Base-by-base conservation (phyloP, 139 green algal species). In the Chlamydomonas schloesseri region DNA sequence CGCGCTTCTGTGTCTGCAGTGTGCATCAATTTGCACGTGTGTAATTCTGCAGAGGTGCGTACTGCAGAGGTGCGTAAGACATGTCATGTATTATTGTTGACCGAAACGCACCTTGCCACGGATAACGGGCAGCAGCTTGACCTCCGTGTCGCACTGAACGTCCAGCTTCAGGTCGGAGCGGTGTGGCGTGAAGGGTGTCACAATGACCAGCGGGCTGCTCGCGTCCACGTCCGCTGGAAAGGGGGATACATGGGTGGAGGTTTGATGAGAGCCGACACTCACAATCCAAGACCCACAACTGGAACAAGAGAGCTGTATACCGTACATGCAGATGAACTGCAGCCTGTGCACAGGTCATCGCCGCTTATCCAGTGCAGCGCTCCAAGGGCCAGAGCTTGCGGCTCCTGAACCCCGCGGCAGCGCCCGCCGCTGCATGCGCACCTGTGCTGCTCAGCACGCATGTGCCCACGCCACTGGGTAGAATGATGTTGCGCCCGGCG, bases 121-220 rank as follows among this genome's bases (percentile, higher is more conserved):
- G 29, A 84, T 74, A 28, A 84, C 50, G 64, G 77, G 77, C 42
- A 84, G 64, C 62, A 84, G 77, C 37, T 74, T 73, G 31, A 84
- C 64, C 64, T 84, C 77, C 29, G 64, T 74, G 42, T 84, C 77
- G 42, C 77, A 84, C 29, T 74, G 77, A 64, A 84, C 64, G 77
- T 84, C 77, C 42, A 84, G 77, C 37, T 84, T 84, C 46, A 84
- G n/a, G 42, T 84, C 77, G 21, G 77, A 74, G 37, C 77, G 77
- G 64, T 84, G 77, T 46, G 77, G 77, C 29, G 77, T 84, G 64
- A 84, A 84, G 42, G 77, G 77, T 23, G 77, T 84, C 42, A 84
- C 77, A n/a, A 84, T 84, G 0, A 84, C 76, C 24, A 83, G 36
- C 24, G 76, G 76, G 36, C 60, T 73, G 34, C 60, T 73, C 15